Evolutionary conservation across 2,329 filamentous ascomycete species (phyloP), one percentile per base, ranked within the genome.

Genomic region (Polychaeton citri): DNA sequence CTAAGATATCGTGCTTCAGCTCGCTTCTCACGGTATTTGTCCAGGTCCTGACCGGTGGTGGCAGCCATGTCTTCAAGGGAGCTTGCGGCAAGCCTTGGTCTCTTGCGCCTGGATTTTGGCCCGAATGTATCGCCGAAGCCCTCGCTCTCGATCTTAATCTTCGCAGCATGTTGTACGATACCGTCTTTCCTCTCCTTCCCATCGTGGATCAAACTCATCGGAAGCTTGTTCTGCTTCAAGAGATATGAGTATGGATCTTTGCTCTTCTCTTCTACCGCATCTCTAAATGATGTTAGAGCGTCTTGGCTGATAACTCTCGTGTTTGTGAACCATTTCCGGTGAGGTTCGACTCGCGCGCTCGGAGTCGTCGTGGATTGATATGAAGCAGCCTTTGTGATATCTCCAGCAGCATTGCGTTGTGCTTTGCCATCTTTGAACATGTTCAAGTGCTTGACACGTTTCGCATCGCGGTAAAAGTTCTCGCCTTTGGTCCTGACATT

Each of bases 251-350:
- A 95, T 0, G 90, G 90, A 54, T 98, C 86, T 13, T 79, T 78
- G 35, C 83, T 79, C 60, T 87, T 82, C 60, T 93, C 86, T 30
- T 83, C 83, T 62, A 98, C 88, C 18, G 90, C 90, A 41, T 87
- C 80, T 43, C 90, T 78, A 64, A 98, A 98, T 2, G 82, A 77
- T 31, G 74, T 74, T 43, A 96, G 69, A 3, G 85, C 83, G 57
- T 93, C 84, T 57, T 95, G 88, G 1, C 81, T 85, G 53, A 95
- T 93, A 31, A 80, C 76, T 52, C 90, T 71, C 21, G 88, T 94
- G 61, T 95, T 95, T 52, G 80, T 84, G 64, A 98, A 98, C 90
- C 90, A 98, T 64, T 92, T 92, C 53, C 90, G 74, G 64, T 96
- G 92, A 34, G 90, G 90, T 66, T 96, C 88, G 54, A 96, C 82